Evolutionary conservation across 208 protist genomes (phyloP).

Genomic region (Leishmania arabica): DNA sequence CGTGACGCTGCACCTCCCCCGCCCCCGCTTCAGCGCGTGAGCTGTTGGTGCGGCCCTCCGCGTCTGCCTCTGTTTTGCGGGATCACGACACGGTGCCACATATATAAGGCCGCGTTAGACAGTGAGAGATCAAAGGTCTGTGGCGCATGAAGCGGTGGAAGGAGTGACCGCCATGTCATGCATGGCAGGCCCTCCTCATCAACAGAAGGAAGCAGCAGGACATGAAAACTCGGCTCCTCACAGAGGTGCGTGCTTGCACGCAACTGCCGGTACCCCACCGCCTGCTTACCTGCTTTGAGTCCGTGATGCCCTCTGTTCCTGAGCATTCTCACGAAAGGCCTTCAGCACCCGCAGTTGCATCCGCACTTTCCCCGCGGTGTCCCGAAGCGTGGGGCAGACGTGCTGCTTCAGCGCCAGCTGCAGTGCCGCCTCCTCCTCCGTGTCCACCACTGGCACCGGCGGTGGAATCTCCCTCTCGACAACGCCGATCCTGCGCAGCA

Average conservation of each 20-base stretch:
- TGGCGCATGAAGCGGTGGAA: background rate
- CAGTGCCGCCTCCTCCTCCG: slow-evolving; percentile 22
- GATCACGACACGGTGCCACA: background rate
- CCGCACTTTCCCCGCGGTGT: slow-evolving; percentile 32
- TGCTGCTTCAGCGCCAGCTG: slow-evolving; percentile 17
- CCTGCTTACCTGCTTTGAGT: background rate
- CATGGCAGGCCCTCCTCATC: background rate
- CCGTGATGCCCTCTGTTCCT: slow-evolving; percentile 9
- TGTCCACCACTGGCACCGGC: slow-evolving; percentile 28
- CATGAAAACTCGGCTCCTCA: background rate
- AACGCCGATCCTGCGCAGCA: slow-evolving; percentile 30
- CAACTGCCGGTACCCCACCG: background rate
- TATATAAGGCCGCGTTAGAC: background rate
- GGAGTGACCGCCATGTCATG: background rate
- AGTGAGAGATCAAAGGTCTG: background rate
- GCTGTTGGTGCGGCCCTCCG: background rate
- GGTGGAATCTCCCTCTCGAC: slow-evolving; percentile 23
- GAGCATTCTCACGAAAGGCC: slow-evolving; percentile 23
- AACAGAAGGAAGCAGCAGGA: background rate
- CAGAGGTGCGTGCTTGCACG: background rate
- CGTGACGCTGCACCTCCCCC: background rate
- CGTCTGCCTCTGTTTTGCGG: too few species aligned
- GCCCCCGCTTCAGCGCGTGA: background rate
- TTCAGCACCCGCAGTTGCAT: slow-evolving; percentile 37
- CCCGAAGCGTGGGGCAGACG: slow-evolving; percentile 29